Conservation (phyloP, 1,284 basidiomycete genomes). For the Uromyces viciae-fabae region DNA sequence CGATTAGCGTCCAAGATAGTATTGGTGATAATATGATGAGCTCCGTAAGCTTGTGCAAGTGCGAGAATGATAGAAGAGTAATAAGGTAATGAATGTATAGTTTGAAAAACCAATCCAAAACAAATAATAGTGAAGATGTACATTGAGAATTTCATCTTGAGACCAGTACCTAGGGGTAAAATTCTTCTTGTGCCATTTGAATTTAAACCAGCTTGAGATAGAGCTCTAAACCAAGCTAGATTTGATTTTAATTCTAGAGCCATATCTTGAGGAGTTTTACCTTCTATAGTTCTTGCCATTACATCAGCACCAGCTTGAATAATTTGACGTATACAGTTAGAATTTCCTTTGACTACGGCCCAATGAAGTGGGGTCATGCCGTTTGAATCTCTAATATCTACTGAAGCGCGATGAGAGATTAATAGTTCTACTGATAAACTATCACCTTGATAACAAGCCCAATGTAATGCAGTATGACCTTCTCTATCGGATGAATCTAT, state of each 20-base stretch:
- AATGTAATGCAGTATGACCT: constrained; percentile 94
- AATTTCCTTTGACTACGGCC: constrained; percentile 95
- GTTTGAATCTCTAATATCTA: constrained; percentile 70
- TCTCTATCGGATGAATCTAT: constrained; percentile 72
- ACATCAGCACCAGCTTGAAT: constrained; percentile 81
- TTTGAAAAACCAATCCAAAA: constrained; percentile 76
- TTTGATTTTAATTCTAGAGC: constrained; percentile 85
- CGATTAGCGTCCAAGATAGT: constrained; percentile 68
- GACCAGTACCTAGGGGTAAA: constrained; percentile 49
- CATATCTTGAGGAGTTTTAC: constrained; percentile 89
- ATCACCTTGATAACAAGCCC: constrained; percentile 98
- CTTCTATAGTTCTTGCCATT: constrained; percentile 72
- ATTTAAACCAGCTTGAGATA: constrained; percentile 68
- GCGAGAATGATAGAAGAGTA: constrained; percentile 80
- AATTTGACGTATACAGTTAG: constrained; percentile 74
- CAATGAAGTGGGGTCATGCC: constrained; percentile 92
- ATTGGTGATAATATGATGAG: constrained; percentile 85
- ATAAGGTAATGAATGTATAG: constrained; percentile 76
- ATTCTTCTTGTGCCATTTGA: constrained; percentile 49
- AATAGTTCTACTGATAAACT: constrained; percentile 88
- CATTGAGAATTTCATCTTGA: constrained; percentile 75
- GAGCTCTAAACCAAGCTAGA: constrained; percentile 77
- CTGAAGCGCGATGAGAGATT: constrained; percentile 78
- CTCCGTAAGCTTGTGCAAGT: constrained; percentile 77
- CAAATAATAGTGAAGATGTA: constrained; percentile 73